phyloP scores from a whole-genome alignment of 805 yeast species.

The Lipomyces mesembrius region DNA sequence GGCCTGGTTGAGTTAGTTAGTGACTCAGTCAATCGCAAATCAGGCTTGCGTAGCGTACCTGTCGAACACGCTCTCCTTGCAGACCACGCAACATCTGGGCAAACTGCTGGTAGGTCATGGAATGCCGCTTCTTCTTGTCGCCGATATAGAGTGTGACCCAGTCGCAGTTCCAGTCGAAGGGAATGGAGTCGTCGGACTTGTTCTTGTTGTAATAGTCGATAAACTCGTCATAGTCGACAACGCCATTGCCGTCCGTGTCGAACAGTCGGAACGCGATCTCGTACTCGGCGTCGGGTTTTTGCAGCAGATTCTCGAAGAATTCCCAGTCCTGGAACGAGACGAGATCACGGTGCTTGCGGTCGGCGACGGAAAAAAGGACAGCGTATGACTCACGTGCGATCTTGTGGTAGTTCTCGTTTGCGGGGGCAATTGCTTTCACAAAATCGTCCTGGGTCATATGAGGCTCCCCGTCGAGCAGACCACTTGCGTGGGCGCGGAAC shows the following conservation, averaged over 20 bases:
- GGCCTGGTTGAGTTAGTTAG: constrained; percentile 37
- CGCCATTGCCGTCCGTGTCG: constrained; percentile 48
- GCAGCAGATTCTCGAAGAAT: constrained; percentile 62
- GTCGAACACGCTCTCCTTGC: constrained; percentile 54
- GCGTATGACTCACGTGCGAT: constrained; percentile 65
- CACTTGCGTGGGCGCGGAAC: constrained; percentile 27
- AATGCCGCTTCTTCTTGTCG: constrained; percentile 46
- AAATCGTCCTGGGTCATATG: constrained; percentile 51
- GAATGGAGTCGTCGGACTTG: constrained; percentile 46
- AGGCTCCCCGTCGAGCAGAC: constrained; percentile 40
- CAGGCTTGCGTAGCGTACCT: constrained; percentile 30
- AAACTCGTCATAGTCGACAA: constrained; percentile 49
- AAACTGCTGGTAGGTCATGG: constrained; percentile 50
- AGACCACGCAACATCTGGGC: constrained; percentile 54
- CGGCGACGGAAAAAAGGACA: constrained; percentile 80
- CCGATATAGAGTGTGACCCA: constrained; percentile 53
- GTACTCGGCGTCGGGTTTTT: constrained; percentile 61
- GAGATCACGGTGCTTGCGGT: constrained; percentile 69
- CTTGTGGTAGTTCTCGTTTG: constrained; percentile 54
- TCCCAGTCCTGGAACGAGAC: constrained; percentile 74
- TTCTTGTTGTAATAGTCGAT: constrained; percentile 47
- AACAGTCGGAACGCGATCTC: constrained; percentile 55
- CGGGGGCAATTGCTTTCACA: constrained; percentile 51
- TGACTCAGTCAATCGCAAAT: not conserved
- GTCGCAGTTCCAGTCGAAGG: constrained; percentile 51